phyloP scores from a whole-genome alignment of 139 green algal genomes.

The Haematococcus sp. region DNA sequence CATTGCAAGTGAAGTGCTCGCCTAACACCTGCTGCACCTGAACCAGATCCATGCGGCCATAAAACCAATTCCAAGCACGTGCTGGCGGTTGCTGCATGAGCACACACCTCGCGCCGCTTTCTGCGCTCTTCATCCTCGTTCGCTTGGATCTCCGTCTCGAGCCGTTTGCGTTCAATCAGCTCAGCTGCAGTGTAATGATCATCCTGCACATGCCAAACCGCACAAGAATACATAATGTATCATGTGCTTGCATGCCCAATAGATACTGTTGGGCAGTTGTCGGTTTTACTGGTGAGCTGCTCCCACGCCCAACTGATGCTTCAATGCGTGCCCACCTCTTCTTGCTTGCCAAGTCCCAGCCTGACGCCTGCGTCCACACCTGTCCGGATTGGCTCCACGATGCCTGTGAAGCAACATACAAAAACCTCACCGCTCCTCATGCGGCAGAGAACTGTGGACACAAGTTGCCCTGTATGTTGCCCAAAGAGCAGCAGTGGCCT shows the following conservation, averaged over 20 bases:
- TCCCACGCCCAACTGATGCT: too few species aligned
- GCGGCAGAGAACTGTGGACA: too few species aligned
- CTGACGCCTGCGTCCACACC: conserved; percentile 64
- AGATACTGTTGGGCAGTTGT: too few species aligned
- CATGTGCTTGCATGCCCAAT: too few species aligned
- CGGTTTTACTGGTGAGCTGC: too few species aligned
- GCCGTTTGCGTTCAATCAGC: conserved; percentile 60
- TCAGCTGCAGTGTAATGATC: conserved; percentile 71
- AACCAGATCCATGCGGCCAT: not conserved
- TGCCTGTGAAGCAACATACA: too few species aligned
- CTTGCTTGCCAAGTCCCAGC: conserved; percentile 79
- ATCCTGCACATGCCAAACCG: conserved; percentile 57
- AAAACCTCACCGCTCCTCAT: too few species aligned
- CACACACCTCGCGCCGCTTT: conserved; percentile 58
- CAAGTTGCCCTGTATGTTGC: too few species aligned
- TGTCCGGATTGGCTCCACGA: conserved; percentile 67
- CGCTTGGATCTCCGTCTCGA: conserved; percentile 83
- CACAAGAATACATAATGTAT: too few species aligned
- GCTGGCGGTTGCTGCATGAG: not conserved
- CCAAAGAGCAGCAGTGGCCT: too few species aligned
- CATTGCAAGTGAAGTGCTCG: not conserved
- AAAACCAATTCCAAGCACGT: too few species aligned
- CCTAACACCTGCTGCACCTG: not conserved
- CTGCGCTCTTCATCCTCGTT: conserved; percentile 70
- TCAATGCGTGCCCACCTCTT: too few species aligned